phyloP scores from a whole-genome alignment of 257 asterid genomes.

The Solanum bulbocastanum region DNA sequence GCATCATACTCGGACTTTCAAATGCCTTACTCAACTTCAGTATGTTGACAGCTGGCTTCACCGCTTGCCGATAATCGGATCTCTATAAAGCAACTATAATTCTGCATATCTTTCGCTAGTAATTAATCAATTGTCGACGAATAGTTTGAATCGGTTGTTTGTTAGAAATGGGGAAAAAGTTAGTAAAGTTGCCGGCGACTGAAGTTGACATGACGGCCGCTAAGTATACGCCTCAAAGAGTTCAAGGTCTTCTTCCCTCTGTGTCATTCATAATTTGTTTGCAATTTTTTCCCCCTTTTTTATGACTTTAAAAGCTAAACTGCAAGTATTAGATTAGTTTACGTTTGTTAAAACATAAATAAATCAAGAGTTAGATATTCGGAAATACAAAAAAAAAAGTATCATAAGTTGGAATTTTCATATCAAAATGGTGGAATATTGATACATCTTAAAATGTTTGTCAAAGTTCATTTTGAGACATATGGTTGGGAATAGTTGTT shows the following conservation, averaged over 20 bases:
- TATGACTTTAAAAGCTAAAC: not conserved
- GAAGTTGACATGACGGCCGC: conserved; percentile 63
- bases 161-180: conserved; percentile 54
- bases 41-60: not conserved
- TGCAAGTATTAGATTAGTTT: not conserved
- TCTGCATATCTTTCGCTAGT: not conserved
- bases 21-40: not conserved
- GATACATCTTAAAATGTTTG: no score
- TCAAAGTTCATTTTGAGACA: not conserved
- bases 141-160: not conserved
- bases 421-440: not conserved
- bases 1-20: not conserved
- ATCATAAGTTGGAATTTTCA: not conserved
- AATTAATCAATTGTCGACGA: not conserved
- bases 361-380: not conserved
- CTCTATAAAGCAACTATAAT: not conserved
- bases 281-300: not conserved
- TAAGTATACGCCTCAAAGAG: conserved; percentile 39
- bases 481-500: not conserved
- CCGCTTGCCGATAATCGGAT: not conserved
- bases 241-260: conserved; percentile 48
- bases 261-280: not conserved
- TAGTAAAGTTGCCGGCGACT: conserved; percentile 65
- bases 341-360: not conserved
- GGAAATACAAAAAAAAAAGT: not conserved